Base-by-base conservation (phyloP, 2,329 filamentous ascomycete species). In the Chalaropsis thielavioides region DNA sequence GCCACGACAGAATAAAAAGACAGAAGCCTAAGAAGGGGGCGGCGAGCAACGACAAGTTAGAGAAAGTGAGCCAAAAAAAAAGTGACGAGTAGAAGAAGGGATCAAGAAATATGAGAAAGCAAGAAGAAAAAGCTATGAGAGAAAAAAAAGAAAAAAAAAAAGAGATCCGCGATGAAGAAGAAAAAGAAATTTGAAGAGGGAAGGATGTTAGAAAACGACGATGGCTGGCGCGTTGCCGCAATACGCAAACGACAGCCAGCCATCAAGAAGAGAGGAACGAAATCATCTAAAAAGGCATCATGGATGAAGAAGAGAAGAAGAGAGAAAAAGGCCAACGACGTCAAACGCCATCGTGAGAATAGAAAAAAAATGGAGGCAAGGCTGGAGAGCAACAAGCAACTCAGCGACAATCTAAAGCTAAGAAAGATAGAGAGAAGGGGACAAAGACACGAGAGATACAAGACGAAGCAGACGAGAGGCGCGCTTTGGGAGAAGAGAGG, bases 21-120 rank as follows among this genome's bases (percentile, higher is more conserved):
- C 62, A 73, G 67, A 68, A 69, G 77, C 75, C 79, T 80, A 76
- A 74, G 78, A 78, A 78, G 78, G 76, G 49, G 63, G 65, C 62
- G 62, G 62, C 65, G 49, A 67, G 61, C 58, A 46, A 62, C 76
- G 74, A 77, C 72, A 77, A 71, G 80, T 83, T 82, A 83, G 81
- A 83, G 74, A 77, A 75, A 79, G 77, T 75, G 75, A 77, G 72
- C 75, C 71, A 63, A 70, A 70, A 68, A 67, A 68, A 41, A 69
- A 67, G 70, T 64, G 64, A 68, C 62, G 62, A 68, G 68, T 68
- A 69, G 66, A 64, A 69, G 67, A 68, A 67, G 64, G 66, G 58
- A 51, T 67, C 69, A 41, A 62, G 65, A 66, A 64, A 59, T 51
- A 41, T 24, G 65, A 59, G 46, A 62, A 60, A 64, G 62, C 43